Evolutionary conservation across 2,329 filamentous ascomycete species (phyloP).

Genomic region (Fusarium sp.): DNA sequence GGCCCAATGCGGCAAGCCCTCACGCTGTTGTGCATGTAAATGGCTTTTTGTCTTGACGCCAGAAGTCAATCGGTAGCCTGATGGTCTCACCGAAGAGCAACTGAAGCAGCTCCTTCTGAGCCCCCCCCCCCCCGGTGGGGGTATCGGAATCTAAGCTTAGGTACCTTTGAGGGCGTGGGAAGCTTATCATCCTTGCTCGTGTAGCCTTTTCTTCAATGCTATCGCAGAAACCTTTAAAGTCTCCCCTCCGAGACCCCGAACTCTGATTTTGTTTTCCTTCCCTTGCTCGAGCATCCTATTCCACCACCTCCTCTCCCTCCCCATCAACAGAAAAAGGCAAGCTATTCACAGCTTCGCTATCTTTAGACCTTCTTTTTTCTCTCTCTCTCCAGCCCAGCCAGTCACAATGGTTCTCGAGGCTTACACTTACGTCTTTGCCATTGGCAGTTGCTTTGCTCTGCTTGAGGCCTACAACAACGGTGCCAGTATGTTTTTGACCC

Average conservation of each 20-base stretch:
- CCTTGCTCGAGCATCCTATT: constrained; percentile 36
- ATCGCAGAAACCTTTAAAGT: constrained; percentile 34
- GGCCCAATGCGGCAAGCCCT: constrained; percentile 26
- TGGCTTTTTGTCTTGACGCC: not conserved
- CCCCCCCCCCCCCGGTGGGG: too few species aligned
- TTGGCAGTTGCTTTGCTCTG: constrained; percentile 81
- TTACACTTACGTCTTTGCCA: constrained; percentile 79
- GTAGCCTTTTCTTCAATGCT: not conserved
- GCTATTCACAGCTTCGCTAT: constrained; percentile 22
- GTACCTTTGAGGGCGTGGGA: constrained; percentile 7
- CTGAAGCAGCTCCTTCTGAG: too few species aligned
- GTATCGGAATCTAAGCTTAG: constrained; percentile 2
- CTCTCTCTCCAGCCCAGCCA: constrained; percentile 1
- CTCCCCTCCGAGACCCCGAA: constrained; percentile 24
- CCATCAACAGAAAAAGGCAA: constrained; percentile 13
- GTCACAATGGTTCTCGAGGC: constrained; percentile 68
- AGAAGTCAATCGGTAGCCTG: constrained; percentile 35
- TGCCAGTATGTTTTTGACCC: constrained; percentile 69
- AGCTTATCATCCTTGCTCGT: not conserved
- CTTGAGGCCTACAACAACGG: constrained; percentile 85
- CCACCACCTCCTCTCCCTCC: not conserved
- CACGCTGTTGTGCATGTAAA: constrained; percentile 14
- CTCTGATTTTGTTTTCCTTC: not conserved
- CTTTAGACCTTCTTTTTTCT: not conserved
- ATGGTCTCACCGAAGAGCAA: constrained; percentile 41